These are phyloP conservation scores for Striga asiatica DNA, from an alignment of 257 asterid species.

Conservation along the genomic window DNA sequence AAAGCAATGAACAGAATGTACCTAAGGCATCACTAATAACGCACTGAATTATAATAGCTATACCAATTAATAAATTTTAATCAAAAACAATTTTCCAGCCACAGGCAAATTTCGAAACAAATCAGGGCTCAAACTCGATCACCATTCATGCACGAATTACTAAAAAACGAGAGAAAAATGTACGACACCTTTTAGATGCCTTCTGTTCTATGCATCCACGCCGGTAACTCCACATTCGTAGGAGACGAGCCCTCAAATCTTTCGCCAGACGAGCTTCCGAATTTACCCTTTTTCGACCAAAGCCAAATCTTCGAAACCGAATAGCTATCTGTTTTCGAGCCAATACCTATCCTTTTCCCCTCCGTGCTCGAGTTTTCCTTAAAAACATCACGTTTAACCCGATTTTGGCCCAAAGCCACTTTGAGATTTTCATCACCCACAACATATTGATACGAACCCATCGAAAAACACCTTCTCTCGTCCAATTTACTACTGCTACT, in stretches of 20 bases:
- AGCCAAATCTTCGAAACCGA: slow-evolving; percentile 97
- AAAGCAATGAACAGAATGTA: too few relatives aligned
- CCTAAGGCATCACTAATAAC: too few relatives aligned
- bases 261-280: slow-evolving; percentile 51
- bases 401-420: slow-evolving; percentile 51
- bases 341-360: slow-evolving; percentile 68
- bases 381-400: slow-evolving; percentile 13
- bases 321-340: slow-evolving; percentile 86
- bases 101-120: background rate
- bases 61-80: too few relatives aligned
- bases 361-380: slow-evolving; percentile 25
- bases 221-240: slow-evolving; percentile 27
- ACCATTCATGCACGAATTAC: slow-evolving; percentile 7
- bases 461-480: slow-evolving; percentile 79
- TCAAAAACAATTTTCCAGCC: too few relatives aligned
- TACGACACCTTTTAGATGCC: slow-evolving; percentile 22
- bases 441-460: slow-evolving; percentile 93
- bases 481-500: slow-evolving; percentile 83
- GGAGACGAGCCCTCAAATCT: slow-evolving; percentile 25
- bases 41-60: too few relatives aligned
- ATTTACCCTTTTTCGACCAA: slow-evolving; percentile 78
- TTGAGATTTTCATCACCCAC: slow-evolving; percentile 65
- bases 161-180: slow-evolving; percentile 12
- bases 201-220: slow-evolving; percentile 32
- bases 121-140: background rate